Percentiles rank a stretch among this genome's conserved stretches.
Evolutionary conservation across 2,329 filamentous ascomycete species (phyloP).

Genomic region (Nemania serpens): DNA sequence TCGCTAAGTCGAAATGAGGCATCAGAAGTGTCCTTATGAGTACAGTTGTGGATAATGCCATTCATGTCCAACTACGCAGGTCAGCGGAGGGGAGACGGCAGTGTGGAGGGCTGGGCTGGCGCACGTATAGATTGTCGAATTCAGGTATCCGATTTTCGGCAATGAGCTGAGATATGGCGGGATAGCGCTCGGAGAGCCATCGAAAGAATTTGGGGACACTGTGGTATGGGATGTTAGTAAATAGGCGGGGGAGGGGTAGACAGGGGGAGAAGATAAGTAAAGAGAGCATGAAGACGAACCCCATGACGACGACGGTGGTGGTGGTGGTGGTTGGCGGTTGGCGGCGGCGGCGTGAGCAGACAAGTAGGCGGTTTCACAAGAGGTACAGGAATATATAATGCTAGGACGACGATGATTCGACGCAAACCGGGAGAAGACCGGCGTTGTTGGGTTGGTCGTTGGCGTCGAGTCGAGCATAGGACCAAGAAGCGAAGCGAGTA

Average conservation of each 20-base stretch:
- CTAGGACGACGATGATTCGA: not conserved
- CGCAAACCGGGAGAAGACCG: not conserved
- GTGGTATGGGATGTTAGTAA: slow-evolving; percentile 19
- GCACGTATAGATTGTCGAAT: slow-evolving; percentile 93
- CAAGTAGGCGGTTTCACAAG: not conserved
- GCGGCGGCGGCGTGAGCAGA: not conserved
- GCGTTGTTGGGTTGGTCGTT: not conserved
- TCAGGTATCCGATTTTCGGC: slow-evolving; percentile 98
- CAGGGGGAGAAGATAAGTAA: not conserved
- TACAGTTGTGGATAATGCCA: slow-evolving; percentile 99
- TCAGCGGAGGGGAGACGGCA: slow-evolving; percentile 26
- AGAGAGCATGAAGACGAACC: slow-evolving; percentile 26
- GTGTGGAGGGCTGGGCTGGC: slow-evolving; percentile 37
- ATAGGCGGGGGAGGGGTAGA: not conserved
- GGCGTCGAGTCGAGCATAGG: not conserved
- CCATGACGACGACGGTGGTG: slow-evolving; percentile 29
- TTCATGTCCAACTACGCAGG: slow-evolving; percentile 83
- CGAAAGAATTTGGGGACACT: slow-evolving; percentile 90
- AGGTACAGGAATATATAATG: not conserved
- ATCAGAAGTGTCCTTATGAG: slow-evolving; percentile 93
- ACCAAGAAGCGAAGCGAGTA: not conserved
- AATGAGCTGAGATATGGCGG: slow-evolving; percentile 96
- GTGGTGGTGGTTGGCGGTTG: slow-evolving; percentile 6
- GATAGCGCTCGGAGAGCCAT: slow-evolving; percentile 99
- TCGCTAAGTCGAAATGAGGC: slow-evolving; percentile 91